Evolutionary conservation across 768 basidiomycete genomes (phyloP).

Genomic region (Neoboletus subvelutipes): DNA sequence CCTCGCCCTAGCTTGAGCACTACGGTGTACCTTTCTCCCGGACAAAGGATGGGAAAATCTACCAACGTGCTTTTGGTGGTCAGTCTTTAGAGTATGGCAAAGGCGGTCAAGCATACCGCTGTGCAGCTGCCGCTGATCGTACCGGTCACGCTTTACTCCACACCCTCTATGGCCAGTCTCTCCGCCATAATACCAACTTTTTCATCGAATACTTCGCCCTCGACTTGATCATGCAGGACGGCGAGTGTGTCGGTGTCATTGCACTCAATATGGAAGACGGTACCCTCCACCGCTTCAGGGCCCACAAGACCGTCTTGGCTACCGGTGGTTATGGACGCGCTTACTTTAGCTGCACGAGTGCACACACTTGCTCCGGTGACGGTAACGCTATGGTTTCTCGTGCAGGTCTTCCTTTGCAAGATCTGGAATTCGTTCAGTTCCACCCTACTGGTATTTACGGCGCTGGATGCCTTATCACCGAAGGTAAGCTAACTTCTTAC

Average conservation of each 20-base stretch:
- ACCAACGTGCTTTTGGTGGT: constrained; percentile 98
- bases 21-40: constrained; percentile 98
- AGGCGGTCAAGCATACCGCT: constrained; percentile 98
- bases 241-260: constrained; percentile 98
- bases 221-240: constrained; percentile 97
- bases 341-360: constrained; percentile 98
- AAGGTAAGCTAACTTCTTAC: constrained; percentile 54
- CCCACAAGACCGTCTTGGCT: constrained; percentile 97
- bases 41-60: constrained; percentile 98
- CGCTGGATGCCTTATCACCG: constrained; percentile 97
- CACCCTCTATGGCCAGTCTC: constrained; percentile 98
- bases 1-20: constrained; percentile 78
- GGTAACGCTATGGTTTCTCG: constrained; percentile 98
- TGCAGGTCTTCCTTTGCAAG: constrained; percentile 95
- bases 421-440: constrained; percentile 99
- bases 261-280: constrained; percentile 99
- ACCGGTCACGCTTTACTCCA: constrained; percentile 98
- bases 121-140: constrained; percentile 97
- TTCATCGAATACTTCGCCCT: constrained; percentile 99
- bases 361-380: constrained; percentile 98
- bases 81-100: constrained; percentile 97
- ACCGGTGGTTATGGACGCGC: constrained; percentile 98
- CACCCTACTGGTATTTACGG: constrained; percentile 99
- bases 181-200: constrained; percentile 99
- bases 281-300: constrained; percentile 95